phyloP scores from a whole-genome alignment of 805 yeast species.

The Pichia thaimueangensis region DNA sequence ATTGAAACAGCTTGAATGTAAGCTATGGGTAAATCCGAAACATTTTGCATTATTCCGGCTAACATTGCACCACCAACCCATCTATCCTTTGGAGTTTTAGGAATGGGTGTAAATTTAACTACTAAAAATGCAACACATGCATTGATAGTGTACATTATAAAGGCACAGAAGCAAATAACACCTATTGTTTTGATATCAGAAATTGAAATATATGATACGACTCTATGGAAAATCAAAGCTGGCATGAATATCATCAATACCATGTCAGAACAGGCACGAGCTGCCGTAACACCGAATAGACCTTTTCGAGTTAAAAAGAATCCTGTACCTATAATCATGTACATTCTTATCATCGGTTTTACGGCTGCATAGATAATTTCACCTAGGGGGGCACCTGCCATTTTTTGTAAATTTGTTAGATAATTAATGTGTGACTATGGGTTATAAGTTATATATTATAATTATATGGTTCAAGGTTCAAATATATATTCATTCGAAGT shows the following conservation, averaged over 20 bases:
- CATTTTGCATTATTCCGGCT: slow-evolving; percentile 69
- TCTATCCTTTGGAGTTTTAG: slow-evolving; percentile 35
- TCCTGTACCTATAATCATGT: slow-evolving; percentile 65
- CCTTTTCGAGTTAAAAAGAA: slow-evolving; percentile 51
- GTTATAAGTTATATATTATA: too few species aligned
- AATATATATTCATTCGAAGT: too few species aligned
- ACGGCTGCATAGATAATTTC: slow-evolving; percentile 43
- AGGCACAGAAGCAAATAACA: slow-evolving; percentile 48
- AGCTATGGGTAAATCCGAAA: slow-evolving; percentile 73
- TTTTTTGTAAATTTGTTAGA: not conserved
- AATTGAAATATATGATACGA: slow-evolving; percentile 54
- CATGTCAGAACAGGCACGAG: slow-evolving; percentile 56
- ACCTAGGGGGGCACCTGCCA: slow-evolving; percentile 20
- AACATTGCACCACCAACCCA: slow-evolving; percentile 69
- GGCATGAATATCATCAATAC: slow-evolving; percentile 61
- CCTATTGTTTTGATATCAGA: slow-evolving; percentile 66
- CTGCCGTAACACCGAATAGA: slow-evolving; percentile 55
- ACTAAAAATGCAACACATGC: slow-evolving; percentile 37
- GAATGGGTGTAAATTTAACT: slow-evolving; percentile 37
- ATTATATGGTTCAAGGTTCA: too few species aligned
- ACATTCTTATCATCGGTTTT: slow-evolving; percentile 71
- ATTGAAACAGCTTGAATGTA: slow-evolving; percentile 57
- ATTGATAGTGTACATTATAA: slow-evolving; percentile 47
- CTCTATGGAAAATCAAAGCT: slow-evolving; percentile 55
- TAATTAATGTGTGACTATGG: too few species aligned